These are phyloP conservation scores for Rhynchosporium secalis DNA, from an alignment of 2,329 filamentous ascomycete genomes.

Conservation along the genomic window DNA sequence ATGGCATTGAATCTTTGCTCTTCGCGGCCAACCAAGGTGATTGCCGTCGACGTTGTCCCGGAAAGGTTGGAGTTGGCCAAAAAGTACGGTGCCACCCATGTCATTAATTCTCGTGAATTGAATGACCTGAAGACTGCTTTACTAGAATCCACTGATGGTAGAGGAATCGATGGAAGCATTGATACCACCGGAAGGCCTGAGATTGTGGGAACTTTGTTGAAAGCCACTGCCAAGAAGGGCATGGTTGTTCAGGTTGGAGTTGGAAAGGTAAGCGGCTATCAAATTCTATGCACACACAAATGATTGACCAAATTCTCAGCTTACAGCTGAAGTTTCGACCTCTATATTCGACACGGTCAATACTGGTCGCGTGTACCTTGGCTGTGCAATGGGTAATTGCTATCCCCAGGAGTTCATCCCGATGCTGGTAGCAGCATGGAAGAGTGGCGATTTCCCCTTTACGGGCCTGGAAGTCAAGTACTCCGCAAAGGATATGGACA, in stretches of 20 bases:
- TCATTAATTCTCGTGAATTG: conserved; percentile 24
- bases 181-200: conserved; percentile 28
- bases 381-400: conserved; percentile 30
- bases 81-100: conserved; percentile 44
- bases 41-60: conserved; percentile 49
- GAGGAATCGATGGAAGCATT: conserved; percentile 26
- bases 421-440: conserved; percentile 25
- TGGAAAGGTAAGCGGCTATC: conserved; percentile 5
- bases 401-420: conserved; percentile 32
- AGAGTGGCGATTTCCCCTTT: conserved; percentile 28
- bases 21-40: conserved; percentile 37
- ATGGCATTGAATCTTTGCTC: conserved; percentile 41
- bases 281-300: not conserved
- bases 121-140: conserved; percentile 22
- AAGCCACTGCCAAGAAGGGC: conserved; percentile 27
- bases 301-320: conserved; percentile 15
- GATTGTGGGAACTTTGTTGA: conserved; percentile 22
- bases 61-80: conserved; percentile 45
- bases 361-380: conserved; percentile 24
- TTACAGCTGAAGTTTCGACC: conserved; percentile 22
- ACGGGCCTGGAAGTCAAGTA: conserved; percentile 29
- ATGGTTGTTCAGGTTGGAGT: conserved; percentile 30
- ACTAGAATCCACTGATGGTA: conserved; percentile 19
- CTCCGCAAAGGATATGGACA: conserved; percentile 25
- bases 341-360: conserved; percentile 29